phyloP scores from a whole-genome alignment of 768 basidiomycete genomes.

The Exidia glandulosa region DNA sequence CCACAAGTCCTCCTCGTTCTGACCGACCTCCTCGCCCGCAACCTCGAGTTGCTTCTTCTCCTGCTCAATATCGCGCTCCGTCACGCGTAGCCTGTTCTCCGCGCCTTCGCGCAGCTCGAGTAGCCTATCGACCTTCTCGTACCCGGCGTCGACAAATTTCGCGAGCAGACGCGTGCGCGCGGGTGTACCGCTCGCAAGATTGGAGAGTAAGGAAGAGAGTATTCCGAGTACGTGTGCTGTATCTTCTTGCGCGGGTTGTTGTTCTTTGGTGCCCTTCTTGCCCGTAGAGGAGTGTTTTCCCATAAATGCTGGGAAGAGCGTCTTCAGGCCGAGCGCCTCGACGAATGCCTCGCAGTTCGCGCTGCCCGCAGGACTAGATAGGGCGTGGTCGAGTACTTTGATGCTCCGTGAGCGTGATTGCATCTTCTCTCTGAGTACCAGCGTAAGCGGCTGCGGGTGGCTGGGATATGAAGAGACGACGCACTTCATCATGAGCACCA shows the following conservation, averaged over 20 bases:
- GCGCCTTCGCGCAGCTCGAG: conserved; percentile 76
- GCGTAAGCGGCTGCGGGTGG: conserved; percentile 1
- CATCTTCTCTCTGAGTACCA: conserved; percentile 56
- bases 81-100: conserved; percentile 41
- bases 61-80: conserved; percentile 54
- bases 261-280: conserved; percentile 36
- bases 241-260: conserved; percentile 64
- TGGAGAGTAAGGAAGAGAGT: conserved; percentile 76
- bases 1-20: conserved; percentile 62
- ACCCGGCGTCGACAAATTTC: conserved; percentile 88
- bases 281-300: conserved; percentile 72
- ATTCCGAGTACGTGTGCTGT: conserved; percentile 81
- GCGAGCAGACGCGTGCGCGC: conserved; percentile 70
- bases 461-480: conserved; percentile 13
- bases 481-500: conserved; percentile 97
- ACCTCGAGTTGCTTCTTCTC: conserved; percentile 55
- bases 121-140: conserved; percentile 91
- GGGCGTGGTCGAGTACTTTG: conserved; percentile 84
- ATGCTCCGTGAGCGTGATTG: conserved; percentile 74
- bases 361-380: conserved; percentile 65
- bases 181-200: conserved; percentile 75
- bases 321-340: conserved; percentile 79
- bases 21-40: conserved; percentile 43
- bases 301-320: conserved; percentile 86
- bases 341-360: conserved; percentile 75